Conservation (phyloP, 169 alveolate species). For the Eimeria praecox region DNA sequence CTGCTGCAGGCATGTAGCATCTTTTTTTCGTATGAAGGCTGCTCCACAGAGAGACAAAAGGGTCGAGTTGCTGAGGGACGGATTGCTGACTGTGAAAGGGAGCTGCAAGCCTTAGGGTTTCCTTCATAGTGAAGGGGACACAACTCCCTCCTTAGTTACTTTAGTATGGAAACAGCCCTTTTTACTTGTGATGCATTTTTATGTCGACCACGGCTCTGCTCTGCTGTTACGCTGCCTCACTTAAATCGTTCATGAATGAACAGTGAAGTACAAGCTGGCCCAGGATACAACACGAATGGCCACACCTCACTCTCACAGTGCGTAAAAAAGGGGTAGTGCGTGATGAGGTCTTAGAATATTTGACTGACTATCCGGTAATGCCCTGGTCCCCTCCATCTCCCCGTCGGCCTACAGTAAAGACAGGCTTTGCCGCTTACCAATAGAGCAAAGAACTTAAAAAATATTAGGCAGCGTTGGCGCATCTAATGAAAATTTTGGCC, state of each 20-base stretch:
- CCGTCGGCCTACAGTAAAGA: neutral
- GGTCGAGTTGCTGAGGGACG: constrained; percentile 35
- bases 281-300: neutral
- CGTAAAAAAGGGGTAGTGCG: neutral
- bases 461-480: neutral
- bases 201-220: neutral
- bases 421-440: neutral
- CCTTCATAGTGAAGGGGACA: neutral
- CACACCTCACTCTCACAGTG: neutral
- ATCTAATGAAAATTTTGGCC: neutral
- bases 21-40: constrained; percentile 56
- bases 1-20: constrained; percentile 61
- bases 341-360: neutral
- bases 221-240: neutral
- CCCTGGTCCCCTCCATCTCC: neutral
- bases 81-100: constrained; percentile 52
- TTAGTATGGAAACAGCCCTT: neutral
- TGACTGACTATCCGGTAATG: neutral
- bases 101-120: constrained; percentile 35
- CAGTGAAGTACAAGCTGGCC: neutral
- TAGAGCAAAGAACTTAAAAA: neutral
- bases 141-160: neutral
- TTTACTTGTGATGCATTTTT: neutral
- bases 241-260: too few species aligned
- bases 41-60: constrained; percentile 25